Evolutionary conservation across 2,329 filamentous ascomycete genomes (phyloP), one percentile per base, ranked within the genome.

Genomic region (Didymella glomerata): DNA sequence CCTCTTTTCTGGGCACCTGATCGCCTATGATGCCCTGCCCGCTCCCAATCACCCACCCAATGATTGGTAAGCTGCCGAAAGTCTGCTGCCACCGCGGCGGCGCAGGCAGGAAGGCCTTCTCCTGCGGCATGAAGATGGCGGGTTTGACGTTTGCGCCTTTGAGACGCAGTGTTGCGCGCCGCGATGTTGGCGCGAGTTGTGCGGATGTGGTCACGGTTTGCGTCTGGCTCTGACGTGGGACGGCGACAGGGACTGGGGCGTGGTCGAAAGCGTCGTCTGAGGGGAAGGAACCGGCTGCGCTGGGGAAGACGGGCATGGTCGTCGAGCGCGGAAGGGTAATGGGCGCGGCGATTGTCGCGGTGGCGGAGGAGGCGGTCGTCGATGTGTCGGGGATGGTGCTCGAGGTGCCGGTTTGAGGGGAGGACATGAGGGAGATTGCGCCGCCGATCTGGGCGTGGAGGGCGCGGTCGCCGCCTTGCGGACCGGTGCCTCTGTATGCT

Each of bases 1-100:
- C 82, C 52, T 92, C 90, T 52, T 84, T 89, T 41, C 89, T 83
- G 8, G 91, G 91, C 38, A 94, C 87, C 72, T 90, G 85, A 71
- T 87, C 88, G 6, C 91, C 91, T 69, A 94, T 93, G 76, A 93
- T 87, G 68, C 83, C 78, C 20, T 80, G 78, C 8, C 77, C 77
- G 9, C 75, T 76, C 7, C 80, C 80, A 47, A 83, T 69, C 34
- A 81, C 74, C 60, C 72, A 76, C 4, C 73, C 76, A 40, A 78
- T 78, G 81, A 87, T 64, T 80, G 82, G 79, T 84, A 88, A 79
- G 34, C 69, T 77, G 67, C 59, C 78, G 68, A 67, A 76, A 61
- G 73, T 75, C 49, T 76, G 76, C 64, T 80, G 79, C 72, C 80
- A 79, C 38, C 68, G 71, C 3, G 76, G 74, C 4, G 69, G 67